Evolutionary conservation across 805 yeast genomes (phyloP).

Genomic region (Kodamaea leandrae): DNA sequence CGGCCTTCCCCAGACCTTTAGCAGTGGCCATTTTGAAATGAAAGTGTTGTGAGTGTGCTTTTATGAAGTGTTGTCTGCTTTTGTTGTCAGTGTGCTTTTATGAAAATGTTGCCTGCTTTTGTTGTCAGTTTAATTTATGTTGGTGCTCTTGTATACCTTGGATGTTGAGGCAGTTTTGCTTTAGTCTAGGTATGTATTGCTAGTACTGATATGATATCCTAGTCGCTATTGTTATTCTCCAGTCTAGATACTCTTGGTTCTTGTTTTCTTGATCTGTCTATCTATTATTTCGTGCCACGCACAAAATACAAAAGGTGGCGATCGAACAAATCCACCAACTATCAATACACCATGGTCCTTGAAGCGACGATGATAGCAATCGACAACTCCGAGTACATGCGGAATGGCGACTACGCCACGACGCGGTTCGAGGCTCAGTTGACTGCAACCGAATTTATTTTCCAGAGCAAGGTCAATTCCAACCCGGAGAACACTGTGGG

Average conservation of each 20-base stretch:
- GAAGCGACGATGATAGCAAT: slow-evolving; percentile 95
- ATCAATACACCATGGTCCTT: slow-evolving; percentile 65
- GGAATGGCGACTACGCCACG: slow-evolving; percentile 91
- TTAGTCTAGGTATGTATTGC: no score
- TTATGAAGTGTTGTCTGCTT: no score
- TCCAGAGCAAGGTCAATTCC: slow-evolving; percentile 77
- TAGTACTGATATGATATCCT: no score
- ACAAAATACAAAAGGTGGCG: slow-evolving; percentile 1
- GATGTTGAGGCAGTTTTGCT: no score
- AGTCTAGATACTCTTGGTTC: no score
- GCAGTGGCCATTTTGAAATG: background rate
- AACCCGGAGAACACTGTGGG: slow-evolving; percentile 97
- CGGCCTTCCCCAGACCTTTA: background rate
- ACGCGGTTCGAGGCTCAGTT: slow-evolving; percentile 90
- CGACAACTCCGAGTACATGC: slow-evolving; percentile 93
- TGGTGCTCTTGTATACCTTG: no score
- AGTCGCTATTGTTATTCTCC: no score
- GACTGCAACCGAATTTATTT: slow-evolving; percentile 83
- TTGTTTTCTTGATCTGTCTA: background rate
- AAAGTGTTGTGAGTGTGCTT: no score
- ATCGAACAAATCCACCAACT: background rate
- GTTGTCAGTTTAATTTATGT: no score
- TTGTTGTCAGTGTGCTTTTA: no score
- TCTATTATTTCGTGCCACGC: slow-evolving; percentile 3
- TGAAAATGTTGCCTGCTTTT: no score